A percentile compares a stretch with the other conserved stretches of the same genome.
Evolutionary conservation across 495 filamentous ascomycete genomes (phyloP).

Genomic region (Thozetella sp.): DNA sequence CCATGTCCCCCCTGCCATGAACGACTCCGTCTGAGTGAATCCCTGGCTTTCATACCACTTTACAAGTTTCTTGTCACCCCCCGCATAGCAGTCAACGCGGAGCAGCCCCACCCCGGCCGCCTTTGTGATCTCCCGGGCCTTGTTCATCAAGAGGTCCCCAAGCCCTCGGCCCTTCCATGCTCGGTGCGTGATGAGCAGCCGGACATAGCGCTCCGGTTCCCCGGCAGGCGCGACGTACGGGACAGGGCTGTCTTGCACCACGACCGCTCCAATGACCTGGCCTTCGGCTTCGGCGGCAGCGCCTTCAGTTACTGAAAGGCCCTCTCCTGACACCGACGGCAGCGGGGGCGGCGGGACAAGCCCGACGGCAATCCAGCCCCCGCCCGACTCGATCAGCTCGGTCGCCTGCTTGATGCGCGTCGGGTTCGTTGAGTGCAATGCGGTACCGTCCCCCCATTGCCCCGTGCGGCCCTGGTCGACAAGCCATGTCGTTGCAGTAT

Average conservation of each 20-base stretch:
- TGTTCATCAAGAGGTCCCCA: not conserved
- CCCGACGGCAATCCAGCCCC: not conserved
- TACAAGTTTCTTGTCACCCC: not conserved
- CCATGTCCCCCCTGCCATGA: not conserved
- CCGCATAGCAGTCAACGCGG: not conserved
- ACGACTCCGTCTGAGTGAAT: not conserved
- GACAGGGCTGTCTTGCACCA: not conserved
- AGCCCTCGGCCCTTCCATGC: not conserved
- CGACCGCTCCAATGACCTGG: not conserved
- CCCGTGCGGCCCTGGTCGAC: not conserved
- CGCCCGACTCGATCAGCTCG: not conserved
- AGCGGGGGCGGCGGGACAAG: not conserved
- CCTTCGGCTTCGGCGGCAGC: not conserved
- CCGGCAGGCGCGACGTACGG: not conserved
- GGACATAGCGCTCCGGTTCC: conserved; percentile 1
- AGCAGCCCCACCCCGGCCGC: not conserved
- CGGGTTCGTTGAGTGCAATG: not conserved
- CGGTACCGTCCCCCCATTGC: not conserved
- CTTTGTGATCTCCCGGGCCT: not conserved
- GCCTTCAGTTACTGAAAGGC: not conserved
- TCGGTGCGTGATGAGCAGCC: not conserved
- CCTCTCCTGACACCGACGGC: not conserved
- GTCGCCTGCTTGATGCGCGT: not conserved
- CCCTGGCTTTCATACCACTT: conserved; percentile 3
- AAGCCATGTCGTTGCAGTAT: not conserved